Conservation (phyloP, 257 asterid genomes). For the Solanum appendiculatum region DNA sequence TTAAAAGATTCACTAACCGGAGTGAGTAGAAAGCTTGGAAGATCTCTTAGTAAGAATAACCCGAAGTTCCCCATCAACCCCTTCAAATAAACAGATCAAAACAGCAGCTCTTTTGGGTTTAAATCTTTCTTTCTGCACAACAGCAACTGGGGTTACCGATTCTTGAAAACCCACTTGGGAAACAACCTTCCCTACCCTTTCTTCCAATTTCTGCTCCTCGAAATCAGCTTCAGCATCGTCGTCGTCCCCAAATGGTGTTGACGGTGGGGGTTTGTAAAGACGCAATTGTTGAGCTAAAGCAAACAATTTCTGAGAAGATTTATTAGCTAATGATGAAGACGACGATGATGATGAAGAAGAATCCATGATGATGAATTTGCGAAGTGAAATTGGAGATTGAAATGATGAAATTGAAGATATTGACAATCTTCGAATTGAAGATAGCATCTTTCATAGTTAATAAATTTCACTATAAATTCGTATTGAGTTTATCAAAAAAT, state of each 20-base stretch:
- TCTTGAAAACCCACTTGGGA: conserved; percentile 77
- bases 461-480: not conserved
- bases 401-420: not conserved
- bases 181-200: conserved; percentile 62
- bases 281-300: conserved; percentile 71
- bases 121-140: conserved; percentile 32
- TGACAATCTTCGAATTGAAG: not conserved
- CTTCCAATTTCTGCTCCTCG: conserved; percentile 57
- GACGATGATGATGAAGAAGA: not conserved
- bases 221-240: conserved; percentile 18
- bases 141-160: conserved; percentile 53
- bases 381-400: not conserved
- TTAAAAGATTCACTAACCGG: conserved; percentile 29
- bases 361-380: not conserved
- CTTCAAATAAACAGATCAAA: conserved; percentile 81
- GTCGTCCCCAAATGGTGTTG: conserved; percentile 22
- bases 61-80: conserved; percentile 60
- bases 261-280: conserved; percentile 58
- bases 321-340: not conserved
- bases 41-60: conserved; percentile 92
- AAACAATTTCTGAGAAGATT: conserved; percentile 13
- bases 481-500: not conserved
- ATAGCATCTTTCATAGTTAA: not conserved
- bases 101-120: conserved; percentile 90
- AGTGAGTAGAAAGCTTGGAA: conserved; percentile 75